Evolutionary conservation across 352 stramenopile genomes (phyloP), one percentile per base, ranked within the genome.

Genomic region (Globisporangium rhizosaccharum): DNA sequence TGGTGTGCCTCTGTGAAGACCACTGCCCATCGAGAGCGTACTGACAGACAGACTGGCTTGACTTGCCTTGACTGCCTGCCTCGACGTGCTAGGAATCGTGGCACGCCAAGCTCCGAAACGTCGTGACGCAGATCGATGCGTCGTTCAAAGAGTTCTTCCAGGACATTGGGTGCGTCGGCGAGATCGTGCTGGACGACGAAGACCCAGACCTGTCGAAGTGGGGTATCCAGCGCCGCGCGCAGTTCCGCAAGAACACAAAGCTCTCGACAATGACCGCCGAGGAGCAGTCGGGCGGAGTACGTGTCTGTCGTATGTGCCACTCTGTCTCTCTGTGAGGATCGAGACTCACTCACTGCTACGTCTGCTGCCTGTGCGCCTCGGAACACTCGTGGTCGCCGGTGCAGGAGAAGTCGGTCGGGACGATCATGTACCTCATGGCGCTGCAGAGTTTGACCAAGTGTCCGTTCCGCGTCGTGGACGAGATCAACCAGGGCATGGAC

Each of bases 371-470:
- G 12, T 45, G 39, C 17, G 37, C 14, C 37, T 42, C 37, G 37
- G 23, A 23, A 23, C 39, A 45, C 9, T 45, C 39, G 39, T 45
- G 11, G 17, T 15, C 39, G 39, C 39, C 28, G 55, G 17, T 53
- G 20, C 51, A 94, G 85, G 86, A 96, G 73, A 96, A 94, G 79
- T 91, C 85, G 36, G 86, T 96, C 6, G 85, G 85, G 41, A 96
- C 86, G n/a, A 96, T 92, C 61, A 94, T 96, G 85, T 96, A 96
- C 53, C 67, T 96, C 63, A 96, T 96, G 86, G 86, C 86, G 33
- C 73, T 96, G 4, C 86, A 96, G 61, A 92, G 74, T 46, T 66
- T 96, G 25, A 96, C 86, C 0, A 86, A 91, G 67, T 94, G 86
- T 23, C 86, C 85, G 44, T 96, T 96, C 61, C 81, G 86, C 1